Base-by-base conservation (phyloP, 371 early-diverging fungal species). In the Apophysomyces variabilis region DNA sequence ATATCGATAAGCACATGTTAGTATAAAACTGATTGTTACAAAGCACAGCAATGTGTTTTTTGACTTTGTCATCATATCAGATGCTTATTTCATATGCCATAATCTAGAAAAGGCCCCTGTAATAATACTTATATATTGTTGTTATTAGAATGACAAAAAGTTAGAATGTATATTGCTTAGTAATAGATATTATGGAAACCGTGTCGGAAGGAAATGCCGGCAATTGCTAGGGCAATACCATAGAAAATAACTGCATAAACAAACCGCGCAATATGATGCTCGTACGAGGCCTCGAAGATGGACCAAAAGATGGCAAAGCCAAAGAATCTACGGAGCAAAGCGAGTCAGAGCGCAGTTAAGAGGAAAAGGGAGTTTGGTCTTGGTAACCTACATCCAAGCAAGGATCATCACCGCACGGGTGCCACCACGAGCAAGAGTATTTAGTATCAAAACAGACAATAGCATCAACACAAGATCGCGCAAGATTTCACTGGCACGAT, bases 301-400 rank as follows among this genome's bases (percentile, higher is more conserved):
- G 72, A 66, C 67, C 72, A 77, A 54, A 77, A 36, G 3, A 77
- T 62, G 4, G 75, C 72, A 35, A 74, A 67, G 0, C 60, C 70
- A 35, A 77, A 65, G 65, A 59, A 74, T 32, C 74, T 69, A 59
- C 9, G 26, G n/a, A 38, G 6, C 11, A 14, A 16, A 38, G 7
- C 50, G 35, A 16, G 36, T 32, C 39, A 3, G 18, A 62, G 14
- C 2, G 1, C 37, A 44, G 0, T 37, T 5, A 26, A 16, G 11
- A 7, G 35, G 35, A 26, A 8, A 26, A 26, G 32, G 32, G 32
- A 26, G 32, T 26, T 26, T 26, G 32, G 3, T 26, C 32, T 26
- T 26, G 32, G 32, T 26, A 26, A 61, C 69, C 63, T 67, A 71
- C 72, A 66, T 67, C 66, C 65, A 70, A 18, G 65, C 44, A 13